phyloP scores from a whole-genome alignment of 2,329 filamentous ascomycete species.

The Macroventuria anomochaeta region DNA sequence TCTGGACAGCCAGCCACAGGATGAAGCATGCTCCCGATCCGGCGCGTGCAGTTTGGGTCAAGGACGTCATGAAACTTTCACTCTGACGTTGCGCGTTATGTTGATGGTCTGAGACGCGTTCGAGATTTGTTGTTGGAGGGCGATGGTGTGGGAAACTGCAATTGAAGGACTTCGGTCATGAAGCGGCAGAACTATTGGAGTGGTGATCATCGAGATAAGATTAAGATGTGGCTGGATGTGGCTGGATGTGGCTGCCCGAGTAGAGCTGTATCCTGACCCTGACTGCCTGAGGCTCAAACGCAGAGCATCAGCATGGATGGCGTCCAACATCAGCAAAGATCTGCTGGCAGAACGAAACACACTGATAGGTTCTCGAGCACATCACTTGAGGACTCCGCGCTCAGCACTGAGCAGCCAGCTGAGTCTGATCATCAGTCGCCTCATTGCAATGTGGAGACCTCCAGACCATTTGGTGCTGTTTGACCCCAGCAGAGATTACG shows the following conservation, averaged over 20 bases:
- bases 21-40: slow-evolving; percentile 6
- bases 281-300: slow-evolving; percentile 1
- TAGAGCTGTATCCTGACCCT: neutral
- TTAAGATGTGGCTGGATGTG: slow-evolving; percentile 2
- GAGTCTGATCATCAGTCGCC: slow-evolving; percentile 4
- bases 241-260: slow-evolving; percentile 10
- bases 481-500: slow-evolving; percentile 5
- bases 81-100: neutral
- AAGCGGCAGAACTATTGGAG: neutral
- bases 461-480: slow-evolving; percentile 10
- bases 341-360: slow-evolving; percentile 5
- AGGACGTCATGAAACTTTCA: slow-evolving; percentile 10
- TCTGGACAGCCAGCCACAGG: slow-evolving; percentile 5
- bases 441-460: slow-evolving; percentile 15
- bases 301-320: slow-evolving; percentile 1
- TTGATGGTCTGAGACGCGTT: slow-evolving; percentile 2
- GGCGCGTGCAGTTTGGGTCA: slow-evolving; percentile 2
- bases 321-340: slow-evolving; percentile 13
- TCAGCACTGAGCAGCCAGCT: neutral
- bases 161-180: neutral
- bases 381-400: neutral
- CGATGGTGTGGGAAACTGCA: neutral
- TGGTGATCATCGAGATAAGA: neutral
- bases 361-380: neutral
- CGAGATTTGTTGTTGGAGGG: neutral